Evolutionary conservation across 208 protist genomes (phyloP), one percentile per base, ranked within the genome.

Genomic region (Crithidia acanthocephali): DNA sequence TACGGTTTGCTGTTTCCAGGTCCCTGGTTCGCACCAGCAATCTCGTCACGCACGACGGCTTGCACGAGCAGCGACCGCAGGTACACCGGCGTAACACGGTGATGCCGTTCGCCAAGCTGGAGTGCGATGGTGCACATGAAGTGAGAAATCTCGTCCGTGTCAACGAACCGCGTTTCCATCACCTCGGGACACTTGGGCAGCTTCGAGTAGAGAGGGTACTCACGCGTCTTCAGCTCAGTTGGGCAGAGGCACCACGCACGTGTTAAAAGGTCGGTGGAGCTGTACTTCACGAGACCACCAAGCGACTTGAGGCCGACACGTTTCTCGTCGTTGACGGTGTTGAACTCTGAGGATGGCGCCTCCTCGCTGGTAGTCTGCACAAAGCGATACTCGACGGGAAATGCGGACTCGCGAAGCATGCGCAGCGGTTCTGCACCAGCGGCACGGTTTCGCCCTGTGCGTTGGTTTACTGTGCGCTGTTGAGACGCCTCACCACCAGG

Each of bases 61-160:
- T 74, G 68, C 16, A 83, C 72, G 1, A 83, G 68, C 13, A 77
- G 51, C 11, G 77, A 83, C 8, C 71, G 65, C 20, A 83, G 70
- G 48, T 78, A 74, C 15, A 78, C 68, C 0, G 77, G 67, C 2
- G 68, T 74, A 2, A 77, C 70, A 37, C 60, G 68, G 45, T 78
- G 56, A 50, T 83, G 62, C 8, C 77, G 77, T 25, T 77, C 69
- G 16, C 68, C 58, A 16, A 83, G 71, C 45, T 83, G 71, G 0
- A 83, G 64, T 3, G 77, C 68, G 0, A 72, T 67, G 7, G 53
- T 50, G 55, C 72, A 76, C 77, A 83, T 83, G 28, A 83, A 83
- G 18, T 70, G 71, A 2, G 77, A 83, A 25, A 83, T 72, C 30
- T 71, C 71, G 33, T 74, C 63, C 16, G 70, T 71, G 52, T 77